phyloP scores from a whole-genome alignment of 345 rosid species.

The Brassica nigra region DNA sequence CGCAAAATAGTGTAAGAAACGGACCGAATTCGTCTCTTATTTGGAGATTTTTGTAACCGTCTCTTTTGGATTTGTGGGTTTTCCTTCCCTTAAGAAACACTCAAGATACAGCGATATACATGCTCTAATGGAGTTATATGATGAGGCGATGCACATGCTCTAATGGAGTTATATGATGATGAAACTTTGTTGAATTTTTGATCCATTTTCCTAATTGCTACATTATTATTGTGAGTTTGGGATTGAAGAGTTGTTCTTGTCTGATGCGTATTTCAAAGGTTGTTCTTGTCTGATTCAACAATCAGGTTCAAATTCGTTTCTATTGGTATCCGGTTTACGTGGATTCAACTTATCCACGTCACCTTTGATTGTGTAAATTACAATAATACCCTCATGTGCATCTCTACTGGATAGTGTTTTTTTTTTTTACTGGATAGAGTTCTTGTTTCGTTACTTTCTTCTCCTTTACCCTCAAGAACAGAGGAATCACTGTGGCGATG shows the following conservation, averaged over 20 bases:
- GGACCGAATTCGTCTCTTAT: too few species aligned
- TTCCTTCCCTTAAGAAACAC: too few species aligned
- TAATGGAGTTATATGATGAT: constrained; percentile 38
- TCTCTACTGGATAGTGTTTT: constrained; percentile 31
- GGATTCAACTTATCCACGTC: constrained; percentile 20
- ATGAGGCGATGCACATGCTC: too few species aligned
- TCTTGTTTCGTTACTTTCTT: constrained; percentile 3
- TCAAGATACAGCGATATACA: too few species aligned
- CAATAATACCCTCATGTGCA: neutral
- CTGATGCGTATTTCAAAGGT: constrained; percentile 26
- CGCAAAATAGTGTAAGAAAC: too few species aligned
- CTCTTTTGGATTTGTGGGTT: too few species aligned
- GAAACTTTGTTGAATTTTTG: constrained; percentile 30
- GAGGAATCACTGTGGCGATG: constrained; percentile 41
- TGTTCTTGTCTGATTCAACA: too few species aligned
- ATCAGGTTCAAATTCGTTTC: too few species aligned
- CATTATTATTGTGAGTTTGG: neutral
- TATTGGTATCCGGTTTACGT: constrained; percentile 9
- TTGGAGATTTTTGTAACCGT: too few species aligned
- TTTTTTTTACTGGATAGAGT: too few species aligned
- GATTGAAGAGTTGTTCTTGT: constrained; percentile 16
- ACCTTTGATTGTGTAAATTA: neutral
- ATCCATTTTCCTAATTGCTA: constrained; percentile 27
- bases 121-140: too few species aligned
- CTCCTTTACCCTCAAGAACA: constrained; percentile 23